Evolutionary conservation across 805 yeast genomes (phyloP).

Genomic region (Myxozyma vanderwaltii): DNA sequence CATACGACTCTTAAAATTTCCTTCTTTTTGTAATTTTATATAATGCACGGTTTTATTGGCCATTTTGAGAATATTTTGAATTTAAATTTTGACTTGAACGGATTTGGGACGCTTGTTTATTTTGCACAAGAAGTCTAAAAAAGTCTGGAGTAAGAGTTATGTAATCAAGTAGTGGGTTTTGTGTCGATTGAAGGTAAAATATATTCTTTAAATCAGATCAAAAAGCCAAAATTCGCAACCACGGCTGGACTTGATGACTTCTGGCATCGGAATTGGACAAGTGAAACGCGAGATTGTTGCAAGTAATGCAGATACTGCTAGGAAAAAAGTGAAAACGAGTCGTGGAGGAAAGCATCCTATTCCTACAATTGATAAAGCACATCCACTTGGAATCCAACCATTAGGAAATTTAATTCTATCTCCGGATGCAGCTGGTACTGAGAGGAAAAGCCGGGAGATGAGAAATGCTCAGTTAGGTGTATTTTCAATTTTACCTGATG

Average conservation of each 20-base stretch:
- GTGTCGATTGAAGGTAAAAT: no score
- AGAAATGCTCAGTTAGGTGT: constrained; percentile 51
- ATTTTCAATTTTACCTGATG: constrained; percentile 61
- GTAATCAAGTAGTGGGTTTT: not conserved
- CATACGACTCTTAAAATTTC: no score
- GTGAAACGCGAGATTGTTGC: not conserved
- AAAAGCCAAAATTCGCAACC: no score
- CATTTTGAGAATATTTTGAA: not conserved
- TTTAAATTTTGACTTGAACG: not conserved
- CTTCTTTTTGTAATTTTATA: not conserved
- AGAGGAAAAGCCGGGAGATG: constrained; percentile 9
- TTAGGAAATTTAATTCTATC: constrained; percentile 62
- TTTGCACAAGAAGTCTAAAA: not conserved
- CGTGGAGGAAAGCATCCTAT: not conserved
- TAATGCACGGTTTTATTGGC: not conserved
- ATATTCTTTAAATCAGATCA: not conserved
- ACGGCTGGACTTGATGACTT: no score
- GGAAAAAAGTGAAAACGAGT: not conserved
- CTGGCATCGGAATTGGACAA: not conserved
- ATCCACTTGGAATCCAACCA: constrained; percentile 72
- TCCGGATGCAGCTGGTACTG: constrained; percentile 22
- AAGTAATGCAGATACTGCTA: not conserved
- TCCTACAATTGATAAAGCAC: constrained; percentile 48
- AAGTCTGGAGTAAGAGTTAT: not conserved
- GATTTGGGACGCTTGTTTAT: not conserved